These are phyloP conservation scores for Citeromyces siamensis DNA, from an alignment of 1,139 yeast genomes.

Conservation along the genomic window DNA sequence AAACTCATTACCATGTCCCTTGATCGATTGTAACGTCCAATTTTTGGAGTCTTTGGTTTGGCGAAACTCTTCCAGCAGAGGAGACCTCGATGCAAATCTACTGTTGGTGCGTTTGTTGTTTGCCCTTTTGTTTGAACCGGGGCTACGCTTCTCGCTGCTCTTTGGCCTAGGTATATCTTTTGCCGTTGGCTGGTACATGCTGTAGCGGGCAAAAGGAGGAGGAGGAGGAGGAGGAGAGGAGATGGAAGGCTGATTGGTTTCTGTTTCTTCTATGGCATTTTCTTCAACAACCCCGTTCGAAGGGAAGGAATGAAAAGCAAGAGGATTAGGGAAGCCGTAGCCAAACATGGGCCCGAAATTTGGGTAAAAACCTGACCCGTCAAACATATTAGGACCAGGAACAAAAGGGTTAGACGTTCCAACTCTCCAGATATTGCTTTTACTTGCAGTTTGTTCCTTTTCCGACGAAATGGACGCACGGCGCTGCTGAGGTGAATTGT, in stretches of 20 bases:
- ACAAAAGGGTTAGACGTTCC: conserved; percentile 49
- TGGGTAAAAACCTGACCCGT: conserved; percentile 4
- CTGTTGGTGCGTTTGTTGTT: conserved; percentile 8
- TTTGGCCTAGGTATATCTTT: conserved; percentile 12
- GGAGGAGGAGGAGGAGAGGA: neutral
- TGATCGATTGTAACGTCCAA: conserved; percentile 58
- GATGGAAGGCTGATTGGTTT: too few species aligned
- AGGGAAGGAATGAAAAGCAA: too few species aligned
- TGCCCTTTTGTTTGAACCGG: conserved; percentile 6
- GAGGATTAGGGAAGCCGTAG: conserved; percentile 5
- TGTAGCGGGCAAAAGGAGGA: neutral
- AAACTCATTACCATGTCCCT: conserved; percentile 85
- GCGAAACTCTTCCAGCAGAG: conserved; percentile 79
- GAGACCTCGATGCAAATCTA: conserved; percentile 48
- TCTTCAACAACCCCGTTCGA: neutral
- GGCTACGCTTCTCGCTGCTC: conserved; percentile 1
- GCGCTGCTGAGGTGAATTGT: conserved; percentile 21
- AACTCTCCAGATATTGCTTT: conserved; percentile 50
- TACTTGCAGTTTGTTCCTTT: conserved; percentile 8
- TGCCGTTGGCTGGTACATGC: conserved; percentile 11
- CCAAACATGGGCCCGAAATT: conserved; percentile 5
- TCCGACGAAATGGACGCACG: conserved; percentile 17
- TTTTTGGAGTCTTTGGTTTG: conserved; percentile 50
- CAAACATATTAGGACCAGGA: conserved; percentile 30
- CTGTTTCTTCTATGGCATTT: neutral